phyloP scores from a whole-genome alignment of 163 green algal species.

The Picocystis sp. region DNA sequence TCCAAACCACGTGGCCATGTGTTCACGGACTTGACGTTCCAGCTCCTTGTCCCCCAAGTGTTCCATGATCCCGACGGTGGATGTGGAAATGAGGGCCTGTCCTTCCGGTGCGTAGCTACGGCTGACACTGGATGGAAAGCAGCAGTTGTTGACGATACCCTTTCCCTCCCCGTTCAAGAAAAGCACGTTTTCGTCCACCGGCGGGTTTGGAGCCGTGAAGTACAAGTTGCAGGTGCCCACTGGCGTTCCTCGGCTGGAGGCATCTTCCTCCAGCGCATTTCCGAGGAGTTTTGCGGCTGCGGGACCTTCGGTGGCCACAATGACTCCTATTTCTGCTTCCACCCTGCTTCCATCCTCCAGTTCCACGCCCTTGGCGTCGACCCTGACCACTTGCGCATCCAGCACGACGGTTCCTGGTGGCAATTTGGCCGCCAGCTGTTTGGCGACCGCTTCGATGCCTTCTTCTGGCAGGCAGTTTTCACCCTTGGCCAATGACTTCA shows the following conservation, averaged over 20 bases:
- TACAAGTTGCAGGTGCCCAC: conserved; percentile 90
- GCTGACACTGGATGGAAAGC: conserved; percentile 73
- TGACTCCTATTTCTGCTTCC: conserved; percentile 37
- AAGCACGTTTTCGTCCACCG: conserved; percentile 54
- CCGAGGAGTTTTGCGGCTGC: conserved; percentile 53
- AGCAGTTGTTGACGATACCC: conserved; percentile 89
- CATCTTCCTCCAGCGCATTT: conserved; percentile 14
- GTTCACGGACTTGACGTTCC: conserved; percentile 23
- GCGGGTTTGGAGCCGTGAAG: conserved; percentile 45
- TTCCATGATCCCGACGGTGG: conserved; percentile 41
- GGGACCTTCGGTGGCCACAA: conserved; percentile 77
- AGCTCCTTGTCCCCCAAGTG: conserved; percentile 36
- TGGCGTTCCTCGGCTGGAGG: conserved; percentile 34
- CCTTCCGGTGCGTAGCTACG: conserved; percentile 74
- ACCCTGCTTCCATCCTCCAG: conserved; percentile 31
- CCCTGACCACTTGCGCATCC: conserved; percentile 1
- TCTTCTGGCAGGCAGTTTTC: conserved; percentile 74
- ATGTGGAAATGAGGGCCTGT: conserved; percentile 36
- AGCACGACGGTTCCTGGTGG: conserved; percentile 26
- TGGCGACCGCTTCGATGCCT: conserved; percentile 75
- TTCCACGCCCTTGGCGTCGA: conserved; percentile 18
- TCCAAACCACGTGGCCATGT: conserved; percentile 71
- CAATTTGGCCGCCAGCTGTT: conserved; percentile 56
- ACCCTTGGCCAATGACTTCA: conserved; percentile 7
- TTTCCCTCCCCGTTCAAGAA: conserved; percentile 73